phyloP scores from a whole-genome alignment of 179 eudicot genomes.

The Silene noctiflora region DNA sequence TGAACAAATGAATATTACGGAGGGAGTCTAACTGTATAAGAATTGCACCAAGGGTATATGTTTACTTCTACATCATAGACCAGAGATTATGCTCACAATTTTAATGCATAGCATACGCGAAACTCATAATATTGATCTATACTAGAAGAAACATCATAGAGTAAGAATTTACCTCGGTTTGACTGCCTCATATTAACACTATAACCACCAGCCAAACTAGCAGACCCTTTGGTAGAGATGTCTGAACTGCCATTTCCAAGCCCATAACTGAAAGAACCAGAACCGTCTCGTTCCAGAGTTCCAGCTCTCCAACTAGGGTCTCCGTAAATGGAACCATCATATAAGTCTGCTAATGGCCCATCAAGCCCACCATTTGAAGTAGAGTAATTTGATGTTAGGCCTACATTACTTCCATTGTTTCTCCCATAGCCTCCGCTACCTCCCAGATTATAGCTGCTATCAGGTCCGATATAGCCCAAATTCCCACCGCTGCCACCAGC shows the following conservation, averaged over 20 bases:
- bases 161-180: conserved; percentile 30
- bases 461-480: conserved; percentile 48
- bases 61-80: background rate
- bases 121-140: background rate
- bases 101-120: background rate
- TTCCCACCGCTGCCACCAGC: conserved; percentile 40
- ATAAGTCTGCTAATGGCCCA: conserved; percentile 57
- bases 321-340: conserved; percentile 52
- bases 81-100: background rate
- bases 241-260: conserved; percentile 55
- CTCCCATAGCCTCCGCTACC: conserved; percentile 57
- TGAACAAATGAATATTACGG: too few species aligned
- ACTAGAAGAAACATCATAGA: background rate
- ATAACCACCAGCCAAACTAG: conserved; percentile 64
- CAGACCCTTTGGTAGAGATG: conserved; percentile 49
- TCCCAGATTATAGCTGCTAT: conserved; percentile 45
- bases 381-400: conserved; percentile 40
- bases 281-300: conserved; percentile 56
- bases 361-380: conserved; percentile 57
- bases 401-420: conserved; percentile 41
- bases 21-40: too few species aligned
- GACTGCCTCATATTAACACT: conserved; percentile 52
- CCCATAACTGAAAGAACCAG: conserved; percentile 66
- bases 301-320: conserved; percentile 69
- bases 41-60: background rate